Evolutionary conservation across 2,329 filamentous ascomycete genomes (phyloP), one percentile per base, ranked within the genome.

Genomic region (Chalaropsis ovoidea): DNA sequence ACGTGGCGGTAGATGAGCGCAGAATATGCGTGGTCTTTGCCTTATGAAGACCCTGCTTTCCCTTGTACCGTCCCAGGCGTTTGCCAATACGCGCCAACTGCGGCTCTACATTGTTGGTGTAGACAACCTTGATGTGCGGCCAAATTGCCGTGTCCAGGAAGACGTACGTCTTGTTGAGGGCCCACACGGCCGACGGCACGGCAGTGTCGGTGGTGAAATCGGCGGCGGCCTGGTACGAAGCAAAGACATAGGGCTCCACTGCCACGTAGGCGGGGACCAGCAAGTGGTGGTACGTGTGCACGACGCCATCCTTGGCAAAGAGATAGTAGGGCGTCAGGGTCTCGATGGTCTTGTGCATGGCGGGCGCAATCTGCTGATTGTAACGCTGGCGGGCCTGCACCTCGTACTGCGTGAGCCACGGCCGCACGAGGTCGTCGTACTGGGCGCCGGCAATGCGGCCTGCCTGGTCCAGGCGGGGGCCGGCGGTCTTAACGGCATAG

Each of bases 21-120:
- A 70, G 64, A 6, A 70, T 58, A n/a, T 67, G 63, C 7, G 63
- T 71, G 47, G 67, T 70, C 69, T 73, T 75, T 5, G 71, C 70
- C 67, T 74, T 74, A 61, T 76, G 60, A 68, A 61, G 39, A 70
- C 76, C 78, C 41, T 71, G 69, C 66, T 75, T 77, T 22, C 82
- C 81, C 69, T 80, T 86, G 75, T 91, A 89, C 61, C 88, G 81
- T 49, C 91, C 92, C 11, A 99, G 82, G 58, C 92, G 86, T 77
- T 96, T 88, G 13, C 90, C 89, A 71, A 99, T 97, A 71, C 91
- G 90, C 66, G 93, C 83, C 15, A 99, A 81, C 75, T 99, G 95
- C 15, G 95, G 95, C 76, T 97, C 92, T 2, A 99, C 92, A 71
- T 95, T 96, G 72, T 96, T 86, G 11, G 86, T 83, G 72, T 97